phyloP scores from a whole-genome alignment of 768 basidiomycete species.

The Tubosaeta brunneosetosa region DNA sequence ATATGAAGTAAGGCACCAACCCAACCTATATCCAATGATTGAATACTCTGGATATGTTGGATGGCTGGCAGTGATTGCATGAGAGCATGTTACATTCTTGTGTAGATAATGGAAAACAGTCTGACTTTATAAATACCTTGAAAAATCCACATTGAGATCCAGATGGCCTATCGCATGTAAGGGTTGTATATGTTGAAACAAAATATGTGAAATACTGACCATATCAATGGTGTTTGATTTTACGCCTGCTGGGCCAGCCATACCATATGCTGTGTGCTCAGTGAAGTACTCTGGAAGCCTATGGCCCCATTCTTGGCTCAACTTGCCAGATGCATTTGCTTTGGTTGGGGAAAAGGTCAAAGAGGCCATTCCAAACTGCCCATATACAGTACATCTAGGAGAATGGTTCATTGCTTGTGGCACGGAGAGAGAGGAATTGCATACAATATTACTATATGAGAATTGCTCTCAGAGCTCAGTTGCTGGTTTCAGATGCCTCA shows the following conservation, averaged over 20 bases:
- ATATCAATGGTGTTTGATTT: conserved; percentile 41
- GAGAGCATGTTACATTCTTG: conserved; percentile 29
- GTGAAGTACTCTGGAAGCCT: conserved; percentile 31
- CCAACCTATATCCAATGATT: conserved; percentile 37
- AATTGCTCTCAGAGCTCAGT: conserved; percentile 35
- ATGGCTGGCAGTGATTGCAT: conserved; percentile 18
- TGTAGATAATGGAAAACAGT: conserved; percentile 34
- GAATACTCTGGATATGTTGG: conserved; percentile 20
- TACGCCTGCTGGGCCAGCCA: conserved; percentile 41
- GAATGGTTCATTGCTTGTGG: neutral
- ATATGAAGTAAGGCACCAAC: conserved; percentile 39
- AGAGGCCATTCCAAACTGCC: conserved; percentile 35
- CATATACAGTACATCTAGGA: conserved; percentile 43
- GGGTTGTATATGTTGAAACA: neutral
- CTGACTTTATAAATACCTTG: conserved; percentile 28
- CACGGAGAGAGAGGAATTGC: neutral
- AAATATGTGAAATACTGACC: conserved; percentile 23
- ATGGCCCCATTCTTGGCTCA: conserved; percentile 35
- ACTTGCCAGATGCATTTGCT: conserved; percentile 30
- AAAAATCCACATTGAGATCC: conserved; percentile 36
- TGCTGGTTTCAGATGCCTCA: conserved; percentile 29
- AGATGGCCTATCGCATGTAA: conserved; percentile 31
- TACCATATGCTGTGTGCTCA: conserved; percentile 20
- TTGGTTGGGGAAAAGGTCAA: conserved; percentile 35
- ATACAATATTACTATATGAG: conserved; percentile 39